Conservation (phyloP, 148 eudicot species). For the Dianthus caryophyllus region DNA sequence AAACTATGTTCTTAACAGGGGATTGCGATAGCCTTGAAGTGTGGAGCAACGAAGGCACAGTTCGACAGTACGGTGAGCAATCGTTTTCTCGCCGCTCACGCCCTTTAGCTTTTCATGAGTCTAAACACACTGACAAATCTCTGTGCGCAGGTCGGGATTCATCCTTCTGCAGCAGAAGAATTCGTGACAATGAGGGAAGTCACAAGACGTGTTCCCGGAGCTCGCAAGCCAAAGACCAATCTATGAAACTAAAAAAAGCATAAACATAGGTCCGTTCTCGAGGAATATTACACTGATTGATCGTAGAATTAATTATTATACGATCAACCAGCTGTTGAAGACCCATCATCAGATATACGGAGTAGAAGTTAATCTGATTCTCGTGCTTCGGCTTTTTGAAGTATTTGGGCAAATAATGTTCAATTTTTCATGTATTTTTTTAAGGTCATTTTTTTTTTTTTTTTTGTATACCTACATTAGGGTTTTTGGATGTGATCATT, state of each 20-base stretch:
- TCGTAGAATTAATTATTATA: background rate
- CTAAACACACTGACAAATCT: background rate
- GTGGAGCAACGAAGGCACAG: slow-evolving; percentile 97
- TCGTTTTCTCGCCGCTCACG: slow-evolving; percentile 8
- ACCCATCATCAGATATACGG: background rate
- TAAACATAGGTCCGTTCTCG: background rate
- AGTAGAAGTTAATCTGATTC: background rate
- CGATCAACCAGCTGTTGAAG: background rate
- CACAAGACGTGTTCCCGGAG: slow-evolving; percentile 52
- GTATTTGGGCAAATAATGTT: slow-evolving; percentile 1
- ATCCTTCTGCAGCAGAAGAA: slow-evolving; percentile 94
- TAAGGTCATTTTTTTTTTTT: background rate
- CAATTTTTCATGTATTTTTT: background rate
- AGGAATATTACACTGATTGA: slow-evolving; percentile 6
- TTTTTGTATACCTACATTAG: too few species aligned
- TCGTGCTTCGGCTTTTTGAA: background rate
- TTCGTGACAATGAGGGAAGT: slow-evolving; percentile 89
- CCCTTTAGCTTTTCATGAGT: background rate
- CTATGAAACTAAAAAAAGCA: slow-evolving; percentile 30
- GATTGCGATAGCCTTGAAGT: slow-evolving; percentile 91
- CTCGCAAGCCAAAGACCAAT: slow-evolving; percentile 61
- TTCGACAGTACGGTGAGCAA: slow-evolving; percentile 87
- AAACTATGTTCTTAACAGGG: slow-evolving; percentile 44
- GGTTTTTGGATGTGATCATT: too few species aligned
- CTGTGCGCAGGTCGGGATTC: slow-evolving; percentile 69